Evolutionary conservation across 345 rosid species (phyloP).

Genomic region (Carallia brachiata): DNA sequence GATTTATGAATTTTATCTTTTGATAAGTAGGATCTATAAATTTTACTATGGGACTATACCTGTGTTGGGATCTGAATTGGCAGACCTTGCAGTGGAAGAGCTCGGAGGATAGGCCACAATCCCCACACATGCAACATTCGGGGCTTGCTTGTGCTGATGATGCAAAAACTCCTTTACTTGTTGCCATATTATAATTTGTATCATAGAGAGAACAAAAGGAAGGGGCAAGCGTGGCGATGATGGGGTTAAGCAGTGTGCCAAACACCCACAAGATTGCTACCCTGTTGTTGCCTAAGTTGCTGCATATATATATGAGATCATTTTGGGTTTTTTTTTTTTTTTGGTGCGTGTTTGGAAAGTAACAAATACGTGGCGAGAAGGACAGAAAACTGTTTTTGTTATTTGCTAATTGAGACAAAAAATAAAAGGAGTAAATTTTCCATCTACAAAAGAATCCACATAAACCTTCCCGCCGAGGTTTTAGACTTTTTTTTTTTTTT

Average conservation of each 20-base stretch:
- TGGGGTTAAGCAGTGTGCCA: not conserved
- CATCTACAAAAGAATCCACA: too few species aligned
- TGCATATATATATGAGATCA: not conserved
- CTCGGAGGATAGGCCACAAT: conserved; percentile 53
- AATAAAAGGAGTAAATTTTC: too few species aligned
- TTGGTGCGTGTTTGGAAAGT: conserved; percentile 23
- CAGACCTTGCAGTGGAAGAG: conserved; percentile 61
- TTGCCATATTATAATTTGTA: conserved; percentile 9
- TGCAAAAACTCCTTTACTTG: conserved; percentile 20
- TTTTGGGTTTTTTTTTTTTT: not conserved
- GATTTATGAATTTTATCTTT: not conserved
- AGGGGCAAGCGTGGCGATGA: not conserved
- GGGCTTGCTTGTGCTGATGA: conserved; percentile 15
- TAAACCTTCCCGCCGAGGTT: too few species aligned
- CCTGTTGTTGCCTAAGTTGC: too few species aligned
- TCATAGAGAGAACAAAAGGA: not conserved
- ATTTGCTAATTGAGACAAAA: too few species aligned
- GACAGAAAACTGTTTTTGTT: too few species aligned
- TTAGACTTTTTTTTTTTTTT: too few species aligned
- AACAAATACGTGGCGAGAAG: conserved; percentile 1
- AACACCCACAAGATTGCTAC: conserved; percentile 3
- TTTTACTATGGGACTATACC: conserved; percentile 22
- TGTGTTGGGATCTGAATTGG: conserved; percentile 72
- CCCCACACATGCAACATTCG: conserved; percentile 86
- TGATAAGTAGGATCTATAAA: not conserved